Evolutionary conservation across 306 rosid genomes (phyloP).

Genomic region (Hylodesmum podocarpum): DNA sequence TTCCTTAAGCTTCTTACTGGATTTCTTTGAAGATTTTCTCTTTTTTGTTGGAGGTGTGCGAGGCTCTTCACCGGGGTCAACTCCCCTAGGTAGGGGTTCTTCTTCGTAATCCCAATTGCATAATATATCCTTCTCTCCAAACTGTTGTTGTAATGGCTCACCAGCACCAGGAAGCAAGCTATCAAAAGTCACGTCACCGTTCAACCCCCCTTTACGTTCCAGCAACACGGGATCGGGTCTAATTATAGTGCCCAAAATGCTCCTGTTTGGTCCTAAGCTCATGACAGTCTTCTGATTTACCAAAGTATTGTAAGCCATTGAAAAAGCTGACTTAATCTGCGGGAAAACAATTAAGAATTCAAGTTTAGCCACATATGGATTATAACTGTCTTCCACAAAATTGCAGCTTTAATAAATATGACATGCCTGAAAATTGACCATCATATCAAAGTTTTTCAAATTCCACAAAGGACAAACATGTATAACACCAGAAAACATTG

Average conservation of each 20-base stretch:
- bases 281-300: conserved; percentile 70
- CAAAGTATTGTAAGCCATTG: conserved; percentile 73
- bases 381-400: neutral
- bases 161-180: conserved; percentile 97
- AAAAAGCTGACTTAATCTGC: conserved; percentile 92
- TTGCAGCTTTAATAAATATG: neutral
- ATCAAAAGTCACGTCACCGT: conserved; percentile 64
- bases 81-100: conserved; percentile 76
- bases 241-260: conserved; percentile 96
- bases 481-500: neutral
- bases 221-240: conserved; percentile 72
- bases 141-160: conserved; percentile 52
- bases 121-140: conserved; percentile 49
- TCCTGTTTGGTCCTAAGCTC: conserved; percentile 66
- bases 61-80: conserved; percentile 21
- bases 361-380: neutral
- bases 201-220: conserved; percentile 78
- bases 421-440: neutral
- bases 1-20: conserved; percentile 52
- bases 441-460: neutral
- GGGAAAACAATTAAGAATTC: neutral
- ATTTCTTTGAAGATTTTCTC: conserved; percentile 52
- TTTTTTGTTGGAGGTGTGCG: conserved; percentile 52
- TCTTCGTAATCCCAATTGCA: conserved; percentile 88
- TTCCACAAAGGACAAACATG: neutral